Conservation (phyloP, 352 stramenopile species). For the Pythium graminicola region DNA sequence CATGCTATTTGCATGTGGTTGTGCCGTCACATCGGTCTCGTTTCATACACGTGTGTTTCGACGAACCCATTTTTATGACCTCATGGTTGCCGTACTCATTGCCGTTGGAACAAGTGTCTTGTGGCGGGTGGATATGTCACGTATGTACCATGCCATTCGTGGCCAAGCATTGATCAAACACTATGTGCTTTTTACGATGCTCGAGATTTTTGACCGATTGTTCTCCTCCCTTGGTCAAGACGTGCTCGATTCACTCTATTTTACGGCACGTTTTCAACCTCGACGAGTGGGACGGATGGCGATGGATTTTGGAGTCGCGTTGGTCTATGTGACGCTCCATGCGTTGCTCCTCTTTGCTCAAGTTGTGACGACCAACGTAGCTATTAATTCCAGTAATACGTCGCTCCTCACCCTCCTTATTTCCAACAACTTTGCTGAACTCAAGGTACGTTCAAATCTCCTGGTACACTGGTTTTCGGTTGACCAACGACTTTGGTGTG, state of each 20-base stretch:
- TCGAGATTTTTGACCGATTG: slow-evolving; percentile 97
- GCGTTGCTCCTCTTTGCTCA: slow-evolving; percentile 94
- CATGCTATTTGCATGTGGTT: slow-evolving; percentile 79
- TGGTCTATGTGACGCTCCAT: slow-evolving; percentile 87
- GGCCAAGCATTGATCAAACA: slow-evolving; percentile 98
- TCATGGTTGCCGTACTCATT: slow-evolving; percentile 87
- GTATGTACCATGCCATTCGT: slow-evolving; percentile 98
- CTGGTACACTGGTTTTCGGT: background rate
- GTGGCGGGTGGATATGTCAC: slow-evolving; percentile 91
- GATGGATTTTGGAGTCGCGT: slow-evolving; percentile 69
- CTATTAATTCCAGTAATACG: slow-evolving; percentile 93
- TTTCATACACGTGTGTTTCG: slow-evolving; percentile 72
- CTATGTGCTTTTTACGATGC: slow-evolving; percentile 98
- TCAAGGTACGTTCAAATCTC: slow-evolving; percentile 70
- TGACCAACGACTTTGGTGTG: background rate
- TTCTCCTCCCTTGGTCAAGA: slow-evolving; percentile 96
- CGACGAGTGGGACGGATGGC: slow-evolving; percentile 63
- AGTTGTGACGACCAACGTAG: slow-evolving; percentile 96
- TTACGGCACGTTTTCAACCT: slow-evolving; percentile 73
- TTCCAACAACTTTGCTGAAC: slow-evolving; percentile 98
- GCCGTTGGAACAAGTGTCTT: slow-evolving; percentile 67
- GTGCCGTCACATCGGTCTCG: slow-evolving; percentile 54
- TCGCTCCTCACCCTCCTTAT: slow-evolving; percentile 93
- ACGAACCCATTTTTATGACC: slow-evolving; percentile 88
- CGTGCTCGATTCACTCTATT: slow-evolving; percentile 94